A percentile compares a stretch with the other conserved stretches of the same genome.
Evolutionary conservation across 2,329 filamentous ascomycete genomes (phyloP).

Genomic region (Davidsoniella eucalypti): DNA sequence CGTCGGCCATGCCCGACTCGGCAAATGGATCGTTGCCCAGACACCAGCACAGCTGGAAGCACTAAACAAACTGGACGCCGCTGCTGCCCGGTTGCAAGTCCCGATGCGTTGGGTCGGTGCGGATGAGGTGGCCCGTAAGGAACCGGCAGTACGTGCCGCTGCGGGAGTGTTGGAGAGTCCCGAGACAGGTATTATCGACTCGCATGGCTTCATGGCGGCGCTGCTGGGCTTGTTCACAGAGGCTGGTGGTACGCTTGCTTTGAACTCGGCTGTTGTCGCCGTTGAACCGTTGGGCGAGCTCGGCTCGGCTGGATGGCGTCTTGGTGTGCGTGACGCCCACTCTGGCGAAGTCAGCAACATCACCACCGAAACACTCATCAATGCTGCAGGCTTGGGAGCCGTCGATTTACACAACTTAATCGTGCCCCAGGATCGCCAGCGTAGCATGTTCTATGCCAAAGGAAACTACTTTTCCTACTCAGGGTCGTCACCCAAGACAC

Average conservation of each 20-base stretch:
- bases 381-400: constrained; percentile 70
- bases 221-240: constrained; percentile 65
- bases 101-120: constrained; percentile 53
- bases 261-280: constrained; percentile 46
- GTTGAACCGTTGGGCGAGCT: constrained; percentile 32
- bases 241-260: constrained; percentile 54
- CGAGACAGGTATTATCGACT: constrained; percentile 81
- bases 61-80: constrained; percentile 33
- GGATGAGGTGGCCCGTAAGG: constrained; percentile 44
- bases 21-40: constrained; percentile 94
- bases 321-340: constrained; percentile 33
- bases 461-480: constrained; percentile 87
- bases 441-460: constrained; percentile 67
- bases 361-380: constrained; percentile 62
- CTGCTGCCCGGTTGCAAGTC: constrained; percentile 30
- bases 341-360: constrained; percentile 39
- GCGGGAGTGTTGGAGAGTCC: constrained; percentile 67
- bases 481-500: constrained; percentile 43
- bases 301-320: constrained; percentile 50
- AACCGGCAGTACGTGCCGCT: constrained; percentile 59
- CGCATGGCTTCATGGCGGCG: constrained; percentile 67
- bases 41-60: constrained; percentile 50
- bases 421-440: constrained; percentile 38
- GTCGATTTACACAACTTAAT: constrained; percentile 70
- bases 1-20: constrained; percentile 58